Evolutionary conservation across 148 eudicot genomes (phyloP).

Genomic region (Nyssa sinensis): DNA sequence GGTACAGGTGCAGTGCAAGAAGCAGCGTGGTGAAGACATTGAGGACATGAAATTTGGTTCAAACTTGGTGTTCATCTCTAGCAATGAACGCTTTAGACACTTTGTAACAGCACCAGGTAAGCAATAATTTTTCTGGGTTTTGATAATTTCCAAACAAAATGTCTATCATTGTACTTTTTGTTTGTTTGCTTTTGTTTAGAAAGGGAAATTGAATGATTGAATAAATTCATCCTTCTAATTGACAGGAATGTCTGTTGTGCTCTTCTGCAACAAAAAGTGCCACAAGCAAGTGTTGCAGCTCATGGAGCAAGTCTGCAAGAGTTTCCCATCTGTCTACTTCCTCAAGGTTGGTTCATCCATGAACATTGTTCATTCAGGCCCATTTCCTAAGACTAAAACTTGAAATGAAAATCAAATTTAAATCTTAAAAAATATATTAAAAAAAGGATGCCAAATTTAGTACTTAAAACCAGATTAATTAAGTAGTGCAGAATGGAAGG

Average conservation of each 20-base stretch:
- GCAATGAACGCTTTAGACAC: conserved; percentile 18
- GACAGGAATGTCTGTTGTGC: conserved; percentile 46
- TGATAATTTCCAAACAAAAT: too few species aligned
- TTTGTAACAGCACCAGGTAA: conserved; percentile 18
- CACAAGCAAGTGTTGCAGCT: conserved; percentile 36
- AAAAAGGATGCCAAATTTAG: not conserved
- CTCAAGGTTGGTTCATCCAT: conserved; percentile 33
- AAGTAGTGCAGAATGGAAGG: too few species aligned
- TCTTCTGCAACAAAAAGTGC: conserved; percentile 39
- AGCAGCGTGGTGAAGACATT: conserved; percentile 9
- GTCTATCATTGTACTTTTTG: too few species aligned
- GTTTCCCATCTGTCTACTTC: conserved; percentile 43
- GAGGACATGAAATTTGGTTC: conserved; percentile 12
- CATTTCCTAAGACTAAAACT: not conserved
- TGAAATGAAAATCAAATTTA: not conserved
- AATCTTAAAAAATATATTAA: too few species aligned
- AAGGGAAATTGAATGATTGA: not conserved
- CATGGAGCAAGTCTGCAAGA: conserved; percentile 36
- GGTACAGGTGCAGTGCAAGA: conserved; percentile 16
- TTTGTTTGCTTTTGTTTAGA: too few species aligned
- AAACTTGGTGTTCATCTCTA: conserved; percentile 12
- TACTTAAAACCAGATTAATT: too few species aligned
- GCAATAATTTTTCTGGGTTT: not conserved
- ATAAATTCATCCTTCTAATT: not conserved
- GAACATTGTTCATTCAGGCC: not conserved